These are phyloP conservation scores for Neofusicoccum umdonicola DNA, from an alignment of 2,329 filamentous ascomycete species.

Conservation along the genomic window DNA sequence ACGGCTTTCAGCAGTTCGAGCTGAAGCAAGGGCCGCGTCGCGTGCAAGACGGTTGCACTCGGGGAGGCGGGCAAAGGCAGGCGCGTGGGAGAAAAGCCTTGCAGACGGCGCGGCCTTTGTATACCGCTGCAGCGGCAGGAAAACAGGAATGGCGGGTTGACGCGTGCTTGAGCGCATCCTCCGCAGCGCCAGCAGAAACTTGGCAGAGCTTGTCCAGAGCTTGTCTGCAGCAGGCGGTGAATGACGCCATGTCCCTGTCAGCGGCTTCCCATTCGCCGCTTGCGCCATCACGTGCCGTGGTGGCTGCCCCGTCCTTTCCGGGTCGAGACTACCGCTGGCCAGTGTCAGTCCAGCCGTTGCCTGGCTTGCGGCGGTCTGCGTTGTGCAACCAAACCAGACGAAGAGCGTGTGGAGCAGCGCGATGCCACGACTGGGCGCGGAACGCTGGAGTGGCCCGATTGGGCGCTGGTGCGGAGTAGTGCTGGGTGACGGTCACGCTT, in stretches of 20 bases:
- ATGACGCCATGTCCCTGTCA: background rate
- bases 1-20: background rate
- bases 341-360: no score
- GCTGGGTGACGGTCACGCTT: no score
- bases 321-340: background rate
- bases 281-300: background rate
- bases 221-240: background rate
- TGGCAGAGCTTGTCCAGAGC: constrained; percentile 3
- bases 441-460: no score
- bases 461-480: no score
- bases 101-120: background rate
- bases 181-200: background rate
- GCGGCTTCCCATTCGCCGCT: background rate
- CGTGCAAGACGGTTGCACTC: background rate
- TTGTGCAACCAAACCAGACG: no score
- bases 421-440: no score
- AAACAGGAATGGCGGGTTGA: background rate
- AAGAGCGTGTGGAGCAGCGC: no score
- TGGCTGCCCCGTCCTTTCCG: background rate
- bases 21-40: background rate
- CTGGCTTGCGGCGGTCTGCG: background rate
- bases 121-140: background rate
- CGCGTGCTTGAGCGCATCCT: background rate
- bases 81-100: background rate
- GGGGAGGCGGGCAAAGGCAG: background rate